Conservation (phyloP, 2,329 filamentous ascomycete species). For the Penicillium oxalicum region DNA sequence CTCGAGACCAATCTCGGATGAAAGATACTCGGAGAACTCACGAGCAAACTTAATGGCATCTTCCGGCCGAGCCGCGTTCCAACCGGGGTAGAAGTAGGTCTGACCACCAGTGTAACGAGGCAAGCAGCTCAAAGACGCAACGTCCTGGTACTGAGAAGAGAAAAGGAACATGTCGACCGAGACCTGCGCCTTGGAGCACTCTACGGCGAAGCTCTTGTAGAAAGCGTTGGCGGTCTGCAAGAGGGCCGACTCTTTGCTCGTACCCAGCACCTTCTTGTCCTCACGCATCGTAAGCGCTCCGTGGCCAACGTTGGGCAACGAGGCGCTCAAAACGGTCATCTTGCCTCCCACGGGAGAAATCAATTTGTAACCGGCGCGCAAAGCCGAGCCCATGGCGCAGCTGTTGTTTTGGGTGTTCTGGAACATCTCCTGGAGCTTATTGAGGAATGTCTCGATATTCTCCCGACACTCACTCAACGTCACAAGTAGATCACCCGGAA, state of each 20-base stretch:
- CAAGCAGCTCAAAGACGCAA: slow-evolving; percentile 90
- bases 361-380: slow-evolving; percentile 89
- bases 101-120: slow-evolving; percentile 95
- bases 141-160: slow-evolving; percentile 93
- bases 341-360: slow-evolving; percentile 93
- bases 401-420: slow-evolving; percentile 82
- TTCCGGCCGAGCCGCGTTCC: slow-evolving; percentile 88
- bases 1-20: slow-evolving; percentile 90
- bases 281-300: slow-evolving; percentile 90
- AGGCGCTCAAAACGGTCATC: slow-evolving; percentile 84
- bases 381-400: slow-evolving; percentile 91
- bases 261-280: slow-evolving; percentile 92
- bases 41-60: slow-evolving; percentile 97
- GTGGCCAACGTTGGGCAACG: slow-evolving; percentile 80
- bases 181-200: slow-evolving; percentile 98
- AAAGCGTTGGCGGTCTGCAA: slow-evolving; percentile 92
- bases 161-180: slow-evolving; percentile 98
- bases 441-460: slow-evolving; percentile 86
- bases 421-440: slow-evolving; percentile 93
- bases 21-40: slow-evolving; percentile 96
- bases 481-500: slow-evolving; percentile 84
- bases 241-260: slow-evolving; percentile 80
- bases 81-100: slow-evolving; percentile 97
- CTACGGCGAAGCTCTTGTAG: slow-evolving; percentile 98
- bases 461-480: slow-evolving; percentile 81